phyloP scores from a whole-genome alignment of 345 rosid species.

The Rhodamnia argentea region DNA sequence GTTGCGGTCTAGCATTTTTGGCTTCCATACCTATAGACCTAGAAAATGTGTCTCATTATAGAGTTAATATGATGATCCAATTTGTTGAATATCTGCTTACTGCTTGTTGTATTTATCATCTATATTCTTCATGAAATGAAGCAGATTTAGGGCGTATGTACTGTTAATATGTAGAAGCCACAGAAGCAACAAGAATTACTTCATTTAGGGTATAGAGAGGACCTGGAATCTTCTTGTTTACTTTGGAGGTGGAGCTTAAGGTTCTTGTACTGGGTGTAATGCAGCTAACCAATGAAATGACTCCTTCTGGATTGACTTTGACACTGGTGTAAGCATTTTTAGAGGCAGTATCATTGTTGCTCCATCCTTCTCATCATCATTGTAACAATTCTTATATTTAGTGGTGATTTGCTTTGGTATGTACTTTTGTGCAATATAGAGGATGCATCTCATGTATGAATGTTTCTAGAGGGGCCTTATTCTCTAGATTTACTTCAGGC shows the following conservation, averaged over 20 bases:
- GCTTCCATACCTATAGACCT: background rate
- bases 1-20: background rate
- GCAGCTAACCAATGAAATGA: background rate
- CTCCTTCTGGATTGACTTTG: background rate
- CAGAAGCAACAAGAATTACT: background rate
- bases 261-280: background rate
- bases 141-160: background rate
- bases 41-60: background rate
- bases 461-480: conserved; percentile 2
- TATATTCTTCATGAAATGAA: background rate
- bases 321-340: background rate
- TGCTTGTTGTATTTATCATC: background rate
- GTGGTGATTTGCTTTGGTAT: background rate
- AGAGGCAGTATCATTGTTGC: background rate
- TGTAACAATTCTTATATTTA: background rate
- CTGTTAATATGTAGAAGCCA: background rate
- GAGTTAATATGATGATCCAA: background rate
- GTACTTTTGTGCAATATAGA: background rate
- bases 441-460: background rate
- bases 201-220: background rate
- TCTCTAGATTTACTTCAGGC: conserved; percentile 39
- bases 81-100: background rate
- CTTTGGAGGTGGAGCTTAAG: background rate
- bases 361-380: background rate
- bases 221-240: background rate